Conservation (phyloP, 2,329 filamentous ascomycete genomes). For the Xylariaceae sp. region DNA sequence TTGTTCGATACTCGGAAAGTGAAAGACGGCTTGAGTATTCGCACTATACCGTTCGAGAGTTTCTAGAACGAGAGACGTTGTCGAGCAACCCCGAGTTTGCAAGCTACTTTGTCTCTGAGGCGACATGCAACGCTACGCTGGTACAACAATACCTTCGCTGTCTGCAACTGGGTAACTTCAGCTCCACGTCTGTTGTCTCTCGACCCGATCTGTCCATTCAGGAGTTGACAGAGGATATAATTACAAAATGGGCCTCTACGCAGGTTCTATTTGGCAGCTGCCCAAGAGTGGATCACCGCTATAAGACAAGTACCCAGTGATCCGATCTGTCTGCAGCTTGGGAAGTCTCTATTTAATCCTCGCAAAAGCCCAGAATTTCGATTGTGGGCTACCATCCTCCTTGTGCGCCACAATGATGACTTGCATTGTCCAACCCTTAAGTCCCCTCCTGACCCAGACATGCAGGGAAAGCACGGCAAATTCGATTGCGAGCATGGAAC, state of each 20-base stretch:
- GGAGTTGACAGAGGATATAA: background rate
- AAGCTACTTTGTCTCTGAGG: constrained; percentile 11
- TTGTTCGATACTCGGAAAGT: constrained; percentile 17
- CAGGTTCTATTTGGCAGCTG: background rate
- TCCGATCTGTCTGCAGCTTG: constrained; percentile 3
- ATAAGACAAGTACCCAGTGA: background rate
- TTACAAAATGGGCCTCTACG: background rate
- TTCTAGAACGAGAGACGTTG: constrained; percentile 8
- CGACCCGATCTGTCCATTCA: background rate
- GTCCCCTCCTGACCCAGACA: background rate
- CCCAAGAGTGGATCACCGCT: too few relatives aligned
- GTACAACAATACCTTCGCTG: constrained; percentile 12
- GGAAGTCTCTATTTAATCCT: constrained; percentile 6
- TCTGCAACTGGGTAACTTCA: constrained; percentile 18
- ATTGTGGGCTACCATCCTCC: constrained; percentile 4
- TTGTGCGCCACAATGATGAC: background rate
- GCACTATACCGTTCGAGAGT: constrained; percentile 20
- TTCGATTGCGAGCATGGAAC: background rate
- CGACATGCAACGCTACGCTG: constrained; percentile 2
- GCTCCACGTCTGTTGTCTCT: too few relatives aligned
- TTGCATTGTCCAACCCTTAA: background rate
- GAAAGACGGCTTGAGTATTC: constrained; percentile 16
- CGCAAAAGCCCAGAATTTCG: constrained; percentile 10
- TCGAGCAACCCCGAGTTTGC: constrained; percentile 3
- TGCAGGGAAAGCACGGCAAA: background rate